Percentiles rank a stretch among this genome's conserved stretches.
Evolutionary conservation across 805 yeast genomes (phyloP).

Genomic region (Lachancea mirantina): DNA sequence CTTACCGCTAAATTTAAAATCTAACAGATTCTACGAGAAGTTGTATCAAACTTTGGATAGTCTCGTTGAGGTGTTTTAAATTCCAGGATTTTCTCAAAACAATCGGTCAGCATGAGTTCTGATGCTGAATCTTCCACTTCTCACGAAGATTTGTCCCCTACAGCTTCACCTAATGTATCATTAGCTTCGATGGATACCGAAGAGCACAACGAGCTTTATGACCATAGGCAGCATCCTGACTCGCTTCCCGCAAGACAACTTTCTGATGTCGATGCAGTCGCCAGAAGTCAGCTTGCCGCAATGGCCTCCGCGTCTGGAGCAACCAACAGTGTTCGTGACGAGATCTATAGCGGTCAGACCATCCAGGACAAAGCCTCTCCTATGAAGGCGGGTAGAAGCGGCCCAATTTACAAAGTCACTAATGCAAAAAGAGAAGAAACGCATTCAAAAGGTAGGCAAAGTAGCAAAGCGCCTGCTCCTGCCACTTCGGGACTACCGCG

Average conservation of each 20-base stretch:
- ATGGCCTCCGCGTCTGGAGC: slow-evolving; percentile 3
- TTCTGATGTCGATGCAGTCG: not conserved
- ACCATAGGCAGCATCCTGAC: slow-evolving; percentile 44
- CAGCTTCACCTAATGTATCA: slow-evolving; percentile 24
- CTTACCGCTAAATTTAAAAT: too few species aligned
- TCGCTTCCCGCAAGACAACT: slow-evolving; percentile 10
- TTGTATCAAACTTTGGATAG: too few species aligned
- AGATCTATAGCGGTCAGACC: not conserved
- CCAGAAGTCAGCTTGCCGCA: not conserved
- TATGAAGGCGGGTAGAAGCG: slow-evolving; percentile 5
- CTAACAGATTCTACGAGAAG: too few species aligned
- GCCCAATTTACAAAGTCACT: too few species aligned
- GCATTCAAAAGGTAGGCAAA: slow-evolving; percentile 25
- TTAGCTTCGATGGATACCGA: slow-evolving; percentile 35
- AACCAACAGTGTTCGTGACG: slow-evolving; percentile 6
- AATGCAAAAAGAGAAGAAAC: slow-evolving; percentile 28
- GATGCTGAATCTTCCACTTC: slow-evolving; percentile 8
- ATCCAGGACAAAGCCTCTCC: slow-evolving; percentile 2
- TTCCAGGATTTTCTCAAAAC: not conserved
- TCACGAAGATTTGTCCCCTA: slow-evolving; percentile 15
- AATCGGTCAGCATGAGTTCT: slow-evolving; percentile 2
- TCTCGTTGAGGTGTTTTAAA: too few species aligned
- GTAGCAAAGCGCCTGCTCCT: slow-evolving; percentile 4
- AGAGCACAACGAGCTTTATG: slow-evolving; percentile 35
- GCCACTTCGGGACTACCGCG: slow-evolving; percentile 17